Evolutionary conservation across 2,329 filamentous ascomycete species (phyloP).

Genomic region (Colletotrichum coccodes): DNA sequence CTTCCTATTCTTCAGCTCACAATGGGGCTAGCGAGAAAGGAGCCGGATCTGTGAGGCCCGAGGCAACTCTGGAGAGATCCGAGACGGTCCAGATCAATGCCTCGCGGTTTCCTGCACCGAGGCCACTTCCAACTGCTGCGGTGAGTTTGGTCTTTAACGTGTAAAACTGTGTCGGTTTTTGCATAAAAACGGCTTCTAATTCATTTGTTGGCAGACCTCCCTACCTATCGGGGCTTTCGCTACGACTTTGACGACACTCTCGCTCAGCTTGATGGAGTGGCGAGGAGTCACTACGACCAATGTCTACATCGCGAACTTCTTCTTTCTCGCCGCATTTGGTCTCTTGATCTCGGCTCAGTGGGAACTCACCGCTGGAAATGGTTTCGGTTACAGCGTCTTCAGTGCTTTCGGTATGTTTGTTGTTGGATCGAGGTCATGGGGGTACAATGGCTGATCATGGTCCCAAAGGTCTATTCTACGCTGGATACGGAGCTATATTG

Average conservation of each 20-base stretch:
- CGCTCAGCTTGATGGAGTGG: constrained; percentile 65
- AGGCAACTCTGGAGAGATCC: background rate
- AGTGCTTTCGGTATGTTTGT: constrained; percentile 58
- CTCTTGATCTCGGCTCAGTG: constrained; percentile 65
- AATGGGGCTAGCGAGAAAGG: constrained; percentile 11
- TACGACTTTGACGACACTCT: constrained; percentile 64
- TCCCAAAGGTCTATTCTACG: constrained; percentile 38
- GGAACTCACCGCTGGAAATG: constrained; percentile 63
- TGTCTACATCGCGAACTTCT: constrained; percentile 65
- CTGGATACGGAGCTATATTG: constrained; percentile 38
- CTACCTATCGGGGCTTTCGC: constrained; percentile 63
- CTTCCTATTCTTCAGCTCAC: background rate
- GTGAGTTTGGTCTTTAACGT: background rate
- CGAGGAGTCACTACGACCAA: constrained; percentile 60
- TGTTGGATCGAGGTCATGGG: too few relatives aligned
- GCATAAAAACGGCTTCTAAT: background rate
- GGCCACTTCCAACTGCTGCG: constrained; percentile 21
- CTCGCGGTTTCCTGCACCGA: background rate
- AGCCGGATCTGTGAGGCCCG: background rate
- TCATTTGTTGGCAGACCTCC: constrained; percentile 47
- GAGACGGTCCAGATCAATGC: background rate
- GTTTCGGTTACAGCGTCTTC: constrained; percentile 63
- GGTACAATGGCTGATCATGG: background rate
- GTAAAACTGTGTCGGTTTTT: background rate
- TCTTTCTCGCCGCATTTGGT: constrained; percentile 59